These are phyloP conservation scores for Mallotus japonicus DNA, from an alignment of 441 rosid genomes.

Conservation along the genomic window DNA sequence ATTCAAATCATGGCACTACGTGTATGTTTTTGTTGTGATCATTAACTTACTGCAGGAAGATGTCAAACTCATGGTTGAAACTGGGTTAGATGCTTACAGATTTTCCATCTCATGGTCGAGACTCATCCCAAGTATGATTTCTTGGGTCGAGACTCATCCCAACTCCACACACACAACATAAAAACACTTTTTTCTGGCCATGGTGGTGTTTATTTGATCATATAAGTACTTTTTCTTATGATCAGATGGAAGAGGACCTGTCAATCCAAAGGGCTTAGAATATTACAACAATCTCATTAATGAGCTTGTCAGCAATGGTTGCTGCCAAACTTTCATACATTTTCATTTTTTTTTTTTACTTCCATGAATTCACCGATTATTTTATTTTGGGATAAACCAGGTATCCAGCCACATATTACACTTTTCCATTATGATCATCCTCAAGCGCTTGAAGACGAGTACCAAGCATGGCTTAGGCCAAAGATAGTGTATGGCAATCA, in stretches of 20 bases:
- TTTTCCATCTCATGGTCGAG: conserved; percentile 80
- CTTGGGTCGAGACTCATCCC: too few relatives aligned
- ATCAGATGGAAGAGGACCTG: conserved; percentile 70
- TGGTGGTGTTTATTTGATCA: neutral
- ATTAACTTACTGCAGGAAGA: conserved; percentile 52
- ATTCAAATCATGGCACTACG: neutral
- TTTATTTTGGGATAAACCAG: conserved; percentile 27
- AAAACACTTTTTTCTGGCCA: neutral
- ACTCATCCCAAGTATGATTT: conserved; percentile 57
- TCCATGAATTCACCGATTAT: neutral
- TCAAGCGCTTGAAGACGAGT: conserved; percentile 70
- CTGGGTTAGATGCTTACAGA: conserved; percentile 62
- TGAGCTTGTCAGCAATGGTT: conserved; percentile 49
- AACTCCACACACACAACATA: too few relatives aligned
- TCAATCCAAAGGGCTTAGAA: conserved; percentile 53
- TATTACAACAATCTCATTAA: conserved; percentile 63
- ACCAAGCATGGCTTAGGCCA: conserved; percentile 57
- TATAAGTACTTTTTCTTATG: neutral
- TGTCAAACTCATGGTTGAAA: conserved; percentile 59
- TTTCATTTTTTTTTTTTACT: too few relatives aligned
- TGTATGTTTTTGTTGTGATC: neutral
- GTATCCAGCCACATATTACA: conserved; percentile 66
- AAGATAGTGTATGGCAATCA: conserved; percentile 59
- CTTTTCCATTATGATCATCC: conserved; percentile 61
- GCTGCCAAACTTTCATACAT: neutral